Percentiles rank a stretch among this genome's conserved stretches.
These are phyloP conservation scores for Lithohypha guttulata DNA, from an alignment of 2,329 filamentous ascomycete genomes.

Conservation along the genomic window DNA sequence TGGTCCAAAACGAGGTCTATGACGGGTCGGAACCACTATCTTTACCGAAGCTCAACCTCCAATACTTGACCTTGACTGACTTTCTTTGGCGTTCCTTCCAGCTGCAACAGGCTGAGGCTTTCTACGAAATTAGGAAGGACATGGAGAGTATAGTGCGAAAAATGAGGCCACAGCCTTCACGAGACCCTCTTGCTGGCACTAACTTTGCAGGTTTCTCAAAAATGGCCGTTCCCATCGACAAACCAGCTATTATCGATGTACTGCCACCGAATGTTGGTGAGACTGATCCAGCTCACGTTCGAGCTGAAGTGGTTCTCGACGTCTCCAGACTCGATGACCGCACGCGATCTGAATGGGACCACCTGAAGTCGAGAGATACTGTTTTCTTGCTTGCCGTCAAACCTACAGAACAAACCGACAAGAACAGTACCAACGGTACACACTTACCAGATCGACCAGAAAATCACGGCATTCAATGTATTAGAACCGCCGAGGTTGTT, in stretches of 20 bases:
- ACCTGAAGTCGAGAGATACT: constrained; percentile 73
- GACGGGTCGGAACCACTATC: constrained; percentile 79
- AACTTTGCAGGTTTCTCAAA: constrained; percentile 75
- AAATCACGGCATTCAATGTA: constrained; percentile 27
- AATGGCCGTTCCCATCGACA: constrained; percentile 81
- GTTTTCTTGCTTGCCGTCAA: constrained; percentile 77
- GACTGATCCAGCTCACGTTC: constrained; percentile 69
- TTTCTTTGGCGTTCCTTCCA: constrained; percentile 94
- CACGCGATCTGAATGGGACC: constrained; percentile 79
- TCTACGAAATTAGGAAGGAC: constrained; percentile 87
- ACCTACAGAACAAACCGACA: constrained; percentile 34
- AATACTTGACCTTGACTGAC: constrained; percentile 89
- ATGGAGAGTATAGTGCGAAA: constrained; percentile 73
- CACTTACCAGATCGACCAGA: constrained; percentile 25
- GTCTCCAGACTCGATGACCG: constrained; percentile 66
- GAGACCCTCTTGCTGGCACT: constrained; percentile 53
- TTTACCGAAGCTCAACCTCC: constrained; percentile 86
- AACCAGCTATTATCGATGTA: constrained; percentile 77
- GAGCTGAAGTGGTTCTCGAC: constrained; percentile 76
- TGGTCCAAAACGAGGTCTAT: constrained; percentile 74
- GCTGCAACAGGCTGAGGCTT: constrained; percentile 79
- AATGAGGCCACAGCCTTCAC: constrained; percentile 57
- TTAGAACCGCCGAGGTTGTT: constrained; percentile 76
- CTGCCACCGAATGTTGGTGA: constrained; percentile 74
- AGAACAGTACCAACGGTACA: constrained; percentile 45